Evolutionary conservation across 129 eudicot species (phyloP).

Genomic region (Flaveria ramosissima): DNA sequence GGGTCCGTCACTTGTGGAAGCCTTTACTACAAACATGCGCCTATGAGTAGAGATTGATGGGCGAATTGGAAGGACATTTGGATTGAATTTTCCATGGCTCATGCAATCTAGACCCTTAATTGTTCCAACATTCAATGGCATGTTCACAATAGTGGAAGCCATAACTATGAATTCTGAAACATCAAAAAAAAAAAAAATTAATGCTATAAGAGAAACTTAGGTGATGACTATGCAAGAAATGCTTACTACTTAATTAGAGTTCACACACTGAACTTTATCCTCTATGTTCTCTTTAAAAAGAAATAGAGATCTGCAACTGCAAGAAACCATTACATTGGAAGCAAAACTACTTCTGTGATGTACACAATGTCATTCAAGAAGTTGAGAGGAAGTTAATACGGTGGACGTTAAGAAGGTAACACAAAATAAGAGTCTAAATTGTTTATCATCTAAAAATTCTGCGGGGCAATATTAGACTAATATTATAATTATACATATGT

Average conservation of each 20-base stretch:
- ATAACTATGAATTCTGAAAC: constrained; percentile 32
- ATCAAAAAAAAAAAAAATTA: too few species aligned
- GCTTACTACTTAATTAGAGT: background rate
- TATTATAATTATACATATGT: background rate
- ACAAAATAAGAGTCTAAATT: background rate
- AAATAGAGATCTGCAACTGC: background rate
- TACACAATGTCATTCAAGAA: background rate
- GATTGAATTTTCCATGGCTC: constrained; percentile 27
- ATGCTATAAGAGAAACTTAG: background rate
- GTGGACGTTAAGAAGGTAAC: background rate
- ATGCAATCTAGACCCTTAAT: constrained; percentile 40
- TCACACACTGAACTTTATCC: background rate
- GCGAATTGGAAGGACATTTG: constrained; percentile 27
- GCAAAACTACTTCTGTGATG: background rate
- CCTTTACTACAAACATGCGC: constrained; percentile 48
- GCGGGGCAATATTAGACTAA: background rate
- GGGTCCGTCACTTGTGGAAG: constrained; percentile 43
- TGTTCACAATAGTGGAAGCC: constrained; percentile 37
- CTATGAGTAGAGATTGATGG: constrained; percentile 2
- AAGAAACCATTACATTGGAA: background rate
- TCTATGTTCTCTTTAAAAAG: background rate
- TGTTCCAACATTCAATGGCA: constrained; percentile 45
- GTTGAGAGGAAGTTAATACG: too few species aligned
- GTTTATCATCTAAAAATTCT: background rate
- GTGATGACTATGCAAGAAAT: background rate